These are phyloP conservation scores for Lablab purpureus DNA, from an alignment of 306 rosid species.

Conservation along the genomic window DNA sequence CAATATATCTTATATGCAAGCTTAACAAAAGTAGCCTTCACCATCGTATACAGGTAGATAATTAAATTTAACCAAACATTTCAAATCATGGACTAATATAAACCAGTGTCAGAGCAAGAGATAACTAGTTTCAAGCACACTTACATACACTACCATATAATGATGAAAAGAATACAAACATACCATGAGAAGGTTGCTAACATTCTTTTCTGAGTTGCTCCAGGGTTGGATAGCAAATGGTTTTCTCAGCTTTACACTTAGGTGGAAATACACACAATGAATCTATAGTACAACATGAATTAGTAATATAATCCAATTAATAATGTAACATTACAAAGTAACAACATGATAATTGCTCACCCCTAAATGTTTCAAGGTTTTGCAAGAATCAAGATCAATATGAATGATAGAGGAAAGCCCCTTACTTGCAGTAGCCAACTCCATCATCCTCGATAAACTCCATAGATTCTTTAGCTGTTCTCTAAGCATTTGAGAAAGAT, in stretches of 20 bases:
- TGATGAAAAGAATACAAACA: slow-evolving; percentile 41
- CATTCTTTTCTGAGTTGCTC: slow-evolving; percentile 83
- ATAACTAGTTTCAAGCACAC: too few relatives aligned
- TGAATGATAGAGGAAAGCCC: slow-evolving; percentile 82
- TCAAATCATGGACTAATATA: slow-evolving; percentile 13
- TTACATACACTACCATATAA: neutral
- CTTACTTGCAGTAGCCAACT: slow-evolving; percentile 87
- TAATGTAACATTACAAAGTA: slow-evolving; percentile 4
- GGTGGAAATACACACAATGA: slow-evolving; percentile 82
- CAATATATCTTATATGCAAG: slow-evolving; percentile 9
- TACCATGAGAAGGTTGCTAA: slow-evolving; percentile 98
- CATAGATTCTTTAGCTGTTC: slow-evolving; percentile 96
- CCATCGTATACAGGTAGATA: slow-evolving; percentile 10
- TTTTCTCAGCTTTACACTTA: slow-evolving; percentile 70
- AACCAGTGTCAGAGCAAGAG: slow-evolving; percentile 3
- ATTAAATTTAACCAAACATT: slow-evolving; percentile 23
- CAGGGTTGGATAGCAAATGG: slow-evolving; percentile 91
- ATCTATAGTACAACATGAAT: slow-evolving; percentile 58
- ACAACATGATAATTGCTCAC: slow-evolving; percentile 52
- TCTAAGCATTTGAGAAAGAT: slow-evolving; percentile 93
- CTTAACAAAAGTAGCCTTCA: slow-evolving; percentile 25
- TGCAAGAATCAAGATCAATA: slow-evolving; percentile 93
- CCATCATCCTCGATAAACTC: slow-evolving; percentile 99
- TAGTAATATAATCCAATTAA: slow-evolving; percentile 47
- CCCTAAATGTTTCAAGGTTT: slow-evolving; percentile 82